These are phyloP conservation scores for Neurospora tetrasperma DNA, from an alignment of 495 filamentous ascomycete genomes.

Conservation along the genomic window DNA sequence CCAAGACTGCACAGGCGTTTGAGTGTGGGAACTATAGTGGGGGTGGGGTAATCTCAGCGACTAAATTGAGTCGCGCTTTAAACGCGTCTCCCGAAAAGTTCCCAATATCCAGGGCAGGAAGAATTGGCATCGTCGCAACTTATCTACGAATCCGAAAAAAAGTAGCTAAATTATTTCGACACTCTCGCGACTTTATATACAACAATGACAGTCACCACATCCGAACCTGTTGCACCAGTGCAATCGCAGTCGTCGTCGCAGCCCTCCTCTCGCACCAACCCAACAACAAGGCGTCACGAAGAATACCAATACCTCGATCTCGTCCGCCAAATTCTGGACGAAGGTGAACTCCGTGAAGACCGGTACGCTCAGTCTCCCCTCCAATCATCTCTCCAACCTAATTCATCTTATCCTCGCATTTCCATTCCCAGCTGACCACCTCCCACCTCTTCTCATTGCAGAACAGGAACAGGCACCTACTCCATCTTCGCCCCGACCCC, in stretches of 20 bases:
- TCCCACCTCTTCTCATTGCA: conserved; percentile 13
- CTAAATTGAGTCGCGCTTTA: background rate
- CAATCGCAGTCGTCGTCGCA: background rate
- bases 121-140: background rate
- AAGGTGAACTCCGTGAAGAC: conserved; percentile 22
- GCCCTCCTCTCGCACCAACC: background rate
- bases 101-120: background rate
- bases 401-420: no score
- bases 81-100: background rate
- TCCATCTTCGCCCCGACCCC: conserved; percentile 80
- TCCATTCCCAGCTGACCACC: background rate
- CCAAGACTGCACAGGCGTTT: no score
- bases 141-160: background rate
- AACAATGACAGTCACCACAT: conserved; percentile 9
- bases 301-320: conserved; percentile 26
- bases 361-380: conserved; percentile 8
- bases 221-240: background rate
- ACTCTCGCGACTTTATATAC: background rate
- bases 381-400: no score
- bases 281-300: conserved; percentile 13
- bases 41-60: background rate
- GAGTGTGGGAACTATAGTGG: background rate
- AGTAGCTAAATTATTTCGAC: background rate
- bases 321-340: conserved; percentile 20
- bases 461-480: conserved; percentile 86